phyloP scores from a whole-genome alignment of 139 green algal genomes.

The Chlamydomonas schloesseri region DNA sequence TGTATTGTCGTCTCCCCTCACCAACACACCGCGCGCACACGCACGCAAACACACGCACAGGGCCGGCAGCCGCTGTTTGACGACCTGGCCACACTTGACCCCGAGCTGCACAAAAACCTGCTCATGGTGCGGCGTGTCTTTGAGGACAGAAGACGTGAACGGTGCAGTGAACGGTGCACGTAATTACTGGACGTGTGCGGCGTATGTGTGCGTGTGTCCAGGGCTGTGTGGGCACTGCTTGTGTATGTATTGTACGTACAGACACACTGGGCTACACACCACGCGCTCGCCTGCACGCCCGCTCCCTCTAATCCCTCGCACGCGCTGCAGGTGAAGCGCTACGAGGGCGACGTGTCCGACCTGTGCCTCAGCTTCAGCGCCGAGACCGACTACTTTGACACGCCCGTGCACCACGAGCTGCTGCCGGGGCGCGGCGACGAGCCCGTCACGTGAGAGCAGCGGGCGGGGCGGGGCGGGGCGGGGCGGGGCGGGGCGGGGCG shows the following conservation, averaged over 20 bases:
- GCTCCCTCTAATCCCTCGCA: too few species aligned
- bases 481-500: too few species aligned
- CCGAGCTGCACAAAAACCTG: conserved; percentile 56
- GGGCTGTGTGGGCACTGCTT: too few species aligned
- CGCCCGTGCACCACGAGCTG: conserved; percentile 67
- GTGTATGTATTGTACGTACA: too few species aligned
- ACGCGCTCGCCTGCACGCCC: too few species aligned
- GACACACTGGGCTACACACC: too few species aligned
- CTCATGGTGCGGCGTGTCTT: conserved; percentile 37
- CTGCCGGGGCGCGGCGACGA: conserved; percentile 64
- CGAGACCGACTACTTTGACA: conserved; percentile 48
- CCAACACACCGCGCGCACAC: too few species aligned
- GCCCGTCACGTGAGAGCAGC: conserved; percentile 22
- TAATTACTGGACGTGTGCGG: too few species aligned
- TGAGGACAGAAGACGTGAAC: not conserved
- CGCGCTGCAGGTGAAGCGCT: conserved; percentile 73
- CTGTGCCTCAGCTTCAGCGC: conserved; percentile 85
- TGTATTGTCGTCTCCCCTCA: too few species aligned
- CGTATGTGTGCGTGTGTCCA: too few species aligned
- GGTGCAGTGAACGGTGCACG: too few species aligned
- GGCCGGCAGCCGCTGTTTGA: conserved; percentile 75
- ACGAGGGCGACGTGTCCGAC: conserved; percentile 74
- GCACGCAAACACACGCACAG: too few species aligned
- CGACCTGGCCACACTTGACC: conserved; percentile 80
- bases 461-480: not conserved